A percentile compares a stretch with the other conserved stretches of the same genome.
phyloP scores from a whole-genome alignment of 2,329 filamentous ascomycete genomes.

The Ceratocystis smalleyi region DNA sequence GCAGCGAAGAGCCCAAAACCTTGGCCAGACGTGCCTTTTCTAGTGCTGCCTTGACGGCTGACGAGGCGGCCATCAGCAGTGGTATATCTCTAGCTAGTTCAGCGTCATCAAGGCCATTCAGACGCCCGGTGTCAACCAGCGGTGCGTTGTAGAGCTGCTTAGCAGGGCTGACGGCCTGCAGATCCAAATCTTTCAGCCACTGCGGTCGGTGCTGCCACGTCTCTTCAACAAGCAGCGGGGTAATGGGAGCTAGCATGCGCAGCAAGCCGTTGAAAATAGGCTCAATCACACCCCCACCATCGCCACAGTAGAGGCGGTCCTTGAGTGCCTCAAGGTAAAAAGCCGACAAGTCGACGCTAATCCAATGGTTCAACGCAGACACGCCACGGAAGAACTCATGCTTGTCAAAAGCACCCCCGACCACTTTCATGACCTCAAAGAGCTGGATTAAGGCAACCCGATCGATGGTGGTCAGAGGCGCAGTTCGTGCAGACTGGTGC shows the following conservation, averaged over 20 bases:
- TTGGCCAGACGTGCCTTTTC: constrained; percentile 60
- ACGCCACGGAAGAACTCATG: constrained; percentile 75
- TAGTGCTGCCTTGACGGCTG: constrained; percentile 57
- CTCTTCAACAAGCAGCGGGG: constrained; percentile 74
- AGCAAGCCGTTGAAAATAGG: constrained; percentile 57
- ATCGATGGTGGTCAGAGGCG: constrained; percentile 46
- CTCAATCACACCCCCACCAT: constrained; percentile 46
- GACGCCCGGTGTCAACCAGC: constrained; percentile 27
- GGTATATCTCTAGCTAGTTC: constrained; percentile 24
- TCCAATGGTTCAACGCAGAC: constrained; percentile 60
- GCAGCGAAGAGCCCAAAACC: constrained; percentile 62
- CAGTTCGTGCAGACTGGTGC: constrained; percentile 36
- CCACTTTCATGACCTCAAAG: constrained; percentile 45
- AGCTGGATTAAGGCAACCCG: constrained; percentile 67
- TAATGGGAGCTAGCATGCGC: constrained; percentile 65
- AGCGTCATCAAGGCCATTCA: constrained; percentile 24
- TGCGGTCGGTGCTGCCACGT: constrained; percentile 64
- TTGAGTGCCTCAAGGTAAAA: constrained; percentile 92
- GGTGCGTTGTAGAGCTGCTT: constrained; percentile 33
- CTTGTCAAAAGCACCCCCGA: constrained; percentile 48
- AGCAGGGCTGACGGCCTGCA: constrained; percentile 25
- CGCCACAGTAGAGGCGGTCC: constrained; percentile 77
- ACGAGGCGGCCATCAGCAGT: constrained; percentile 39
- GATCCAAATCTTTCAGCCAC: constrained; percentile 32
- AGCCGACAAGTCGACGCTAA: constrained; percentile 68